These are phyloP conservation scores for Brassica carinata DNA, from an alignment of 345 rosid genomes.

Conservation along the genomic window DNA sequence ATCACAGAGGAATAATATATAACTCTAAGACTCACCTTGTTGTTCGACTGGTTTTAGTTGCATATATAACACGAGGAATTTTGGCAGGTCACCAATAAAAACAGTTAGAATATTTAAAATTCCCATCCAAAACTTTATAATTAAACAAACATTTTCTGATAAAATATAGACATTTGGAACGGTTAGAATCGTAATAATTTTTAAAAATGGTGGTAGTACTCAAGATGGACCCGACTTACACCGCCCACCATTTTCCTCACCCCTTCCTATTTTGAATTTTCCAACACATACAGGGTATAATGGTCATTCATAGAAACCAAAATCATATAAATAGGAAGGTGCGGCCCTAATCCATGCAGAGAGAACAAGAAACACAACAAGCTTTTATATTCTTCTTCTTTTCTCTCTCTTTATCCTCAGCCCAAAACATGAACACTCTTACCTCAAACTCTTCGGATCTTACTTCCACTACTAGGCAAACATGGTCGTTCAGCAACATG, in stretches of 20 bases:
- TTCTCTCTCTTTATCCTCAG: conserved; percentile 17
- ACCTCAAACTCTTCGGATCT: conserved; percentile 41
- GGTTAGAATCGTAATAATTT: conserved; percentile 4
- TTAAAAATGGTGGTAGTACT: conserved; percentile 34
- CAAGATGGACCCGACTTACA: conserved; percentile 35
- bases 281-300: conserved; percentile 1
- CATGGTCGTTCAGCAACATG: conserved; percentile 28
- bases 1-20: not conserved
- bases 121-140: not conserved
- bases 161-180: conserved; percentile 7
- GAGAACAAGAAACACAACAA: conserved; percentile 20
- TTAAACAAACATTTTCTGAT: not conserved
- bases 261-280: conserved; percentile 10
- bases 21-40: not conserved
- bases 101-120: not conserved
- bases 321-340: conserved; percentile 35
- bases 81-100: conserved; percentile 45
- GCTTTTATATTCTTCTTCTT: conserved; percentile 11
- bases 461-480: conserved; percentile 19
- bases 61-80: conserved; percentile 40
- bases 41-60: conserved; percentile 16
- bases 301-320: not conserved
- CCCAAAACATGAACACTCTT: conserved; percentile 31
- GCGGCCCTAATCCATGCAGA: conserved; percentile 33
- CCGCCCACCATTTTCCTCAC: conserved; percentile 5